phyloP scores from a whole-genome alignment of 2,329 filamentous ascomycete species.

The Pestalotiopsis sp. region DNA sequence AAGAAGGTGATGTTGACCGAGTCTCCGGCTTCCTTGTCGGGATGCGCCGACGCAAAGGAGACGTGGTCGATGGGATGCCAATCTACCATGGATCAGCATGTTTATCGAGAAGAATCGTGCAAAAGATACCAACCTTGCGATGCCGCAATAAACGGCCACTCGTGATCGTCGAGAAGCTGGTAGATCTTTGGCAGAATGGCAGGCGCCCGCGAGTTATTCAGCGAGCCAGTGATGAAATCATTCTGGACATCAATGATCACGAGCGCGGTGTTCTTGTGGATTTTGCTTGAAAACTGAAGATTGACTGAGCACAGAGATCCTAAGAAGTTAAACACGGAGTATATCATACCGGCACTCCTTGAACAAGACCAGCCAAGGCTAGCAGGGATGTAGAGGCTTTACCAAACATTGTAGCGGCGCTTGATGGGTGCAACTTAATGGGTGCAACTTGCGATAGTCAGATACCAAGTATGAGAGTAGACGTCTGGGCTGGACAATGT shows the following conservation, averaged over 20 bases:
- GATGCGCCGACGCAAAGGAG: constrained; percentile 19
- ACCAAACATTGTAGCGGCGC: background rate
- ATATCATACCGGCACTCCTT: constrained; percentile 9
- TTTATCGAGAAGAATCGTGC: too few species aligned
- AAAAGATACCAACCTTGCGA: constrained; percentile 18
- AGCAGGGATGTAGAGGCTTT: background rate
- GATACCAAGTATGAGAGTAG: background rate
- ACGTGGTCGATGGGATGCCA: constrained; percentile 21
- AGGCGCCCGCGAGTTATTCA: constrained; percentile 20
- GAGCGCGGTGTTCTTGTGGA: constrained; percentile 22
- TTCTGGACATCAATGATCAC: constrained; percentile 22
- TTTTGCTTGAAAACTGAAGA: constrained; percentile 17
- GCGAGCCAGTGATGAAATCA: constrained; percentile 22
- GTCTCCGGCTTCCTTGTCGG: constrained; percentile 15
- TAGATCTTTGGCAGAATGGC: constrained; percentile 22
- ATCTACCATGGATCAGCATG: too few species aligned
- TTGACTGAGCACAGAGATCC: background rate
- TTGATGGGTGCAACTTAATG: too few species aligned
- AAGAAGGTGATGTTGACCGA: constrained; percentile 21
- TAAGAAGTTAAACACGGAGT: background rate
- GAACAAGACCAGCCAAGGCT: background rate
- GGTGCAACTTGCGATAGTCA: background rate
- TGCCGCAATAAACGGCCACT: constrained; percentile 22
- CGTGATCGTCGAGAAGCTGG: constrained; percentile 20
- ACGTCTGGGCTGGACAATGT: background rate